These are phyloP conservation scores for Protostelium mycophagum DNA, from an alignment of 78 protist species.

Conservation along the genomic window DNA sequence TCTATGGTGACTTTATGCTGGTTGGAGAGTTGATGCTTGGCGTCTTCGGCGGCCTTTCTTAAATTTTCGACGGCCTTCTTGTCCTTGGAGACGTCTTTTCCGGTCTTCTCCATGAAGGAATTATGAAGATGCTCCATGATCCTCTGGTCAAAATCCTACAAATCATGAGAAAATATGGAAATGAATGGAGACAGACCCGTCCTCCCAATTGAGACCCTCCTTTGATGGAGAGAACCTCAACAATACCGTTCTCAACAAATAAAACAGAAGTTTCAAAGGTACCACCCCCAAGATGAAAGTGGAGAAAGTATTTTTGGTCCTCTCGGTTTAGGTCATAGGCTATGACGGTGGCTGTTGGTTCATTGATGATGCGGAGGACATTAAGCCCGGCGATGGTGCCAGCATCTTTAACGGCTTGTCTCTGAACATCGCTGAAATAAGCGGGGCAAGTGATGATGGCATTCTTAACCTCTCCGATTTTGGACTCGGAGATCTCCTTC, in stretches of 20 bases:
- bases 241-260: constrained; percentile 85
- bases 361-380: constrained; percentile 92
- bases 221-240: constrained; percentile 91
- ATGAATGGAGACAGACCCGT: too few species aligned
- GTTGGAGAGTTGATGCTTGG: constrained; percentile 91
- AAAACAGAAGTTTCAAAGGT: constrained; percentile 90
- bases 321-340: constrained; percentile 94
- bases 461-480: constrained; percentile 62
- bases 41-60: constrained; percentile 92
- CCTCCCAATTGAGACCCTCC: constrained; percentile 99
- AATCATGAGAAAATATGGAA: too few species aligned
- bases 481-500: constrained; percentile 89
- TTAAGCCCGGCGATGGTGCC: constrained; percentile 97
- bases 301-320: constrained; percentile 78
- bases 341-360: constrained; percentile 97
- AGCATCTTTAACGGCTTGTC: constrained; percentile 99
- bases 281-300: constrained; percentile 97
- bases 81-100: constrained; percentile 78
- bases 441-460: constrained; percentile 94
- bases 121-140: constrained; percentile 85
- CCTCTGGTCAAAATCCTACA: constrained; percentile 97
- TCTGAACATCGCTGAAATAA: constrained; percentile 99
- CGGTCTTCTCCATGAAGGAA: constrained; percentile 81
- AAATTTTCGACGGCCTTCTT: constrained; percentile 89
- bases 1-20: constrained; percentile 84